phyloP scores from a whole-genome alignment of 129 eudicot genomes.

The sunflower (Helianthus annuus) region HanXRQr2.0-SUNRISE NC_035449.2:16401453-16401952 shows the following conservation, averaged over 20 bases:
- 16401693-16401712: constrained; percentile 42
- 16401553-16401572: constrained; percentile 12
- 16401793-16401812: constrained; percentile 11
- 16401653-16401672: constrained; percentile 34
- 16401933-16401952: constrained; percentile 64
- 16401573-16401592: not conserved
- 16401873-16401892: constrained; percentile 54
- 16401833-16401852: constrained; percentile 39
- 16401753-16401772: not conserved
- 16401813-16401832: constrained; percentile 54
- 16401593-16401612: not conserved
- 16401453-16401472: constrained; percentile 48
- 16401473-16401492: constrained; percentile 57
- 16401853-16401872: constrained; percentile 45
- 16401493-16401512: constrained; percentile 50
- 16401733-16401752: constrained; percentile 13
- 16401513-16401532: constrained; percentile 29
- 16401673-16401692: constrained; percentile 39
- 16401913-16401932: constrained; percentile 64
- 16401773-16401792: not conserved
- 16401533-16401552: constrained; percentile 1
- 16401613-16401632: not conserved
- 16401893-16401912: constrained; percentile 81
- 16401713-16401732: constrained; percentile 60
- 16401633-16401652: constrained; percentile 51